A percentile compares a stretch with the other conserved stretches of the same genome.
phyloP scores from a whole-genome alignment of 140 eudicot species.

The Bidens hawaiensis region DNA sequence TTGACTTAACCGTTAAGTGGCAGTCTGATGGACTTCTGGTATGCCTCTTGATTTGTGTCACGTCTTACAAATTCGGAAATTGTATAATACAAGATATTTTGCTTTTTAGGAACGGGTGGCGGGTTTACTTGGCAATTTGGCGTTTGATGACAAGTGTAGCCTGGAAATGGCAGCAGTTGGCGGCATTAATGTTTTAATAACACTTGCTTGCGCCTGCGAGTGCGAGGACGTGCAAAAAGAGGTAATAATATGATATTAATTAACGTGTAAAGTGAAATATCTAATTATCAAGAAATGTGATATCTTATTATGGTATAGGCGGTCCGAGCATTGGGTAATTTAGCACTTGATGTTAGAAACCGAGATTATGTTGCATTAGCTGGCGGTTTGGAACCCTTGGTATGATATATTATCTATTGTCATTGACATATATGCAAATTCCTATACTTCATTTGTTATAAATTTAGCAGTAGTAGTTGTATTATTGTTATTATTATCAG shows the following conservation, averaged over 20 bases:
- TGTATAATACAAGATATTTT: not conserved
- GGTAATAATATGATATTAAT: conserved; percentile 65
- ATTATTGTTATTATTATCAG: no score
- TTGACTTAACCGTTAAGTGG: conserved; percentile 87
- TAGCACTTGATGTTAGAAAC: no score
- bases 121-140: conserved; percentile 93
- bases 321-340: no score
- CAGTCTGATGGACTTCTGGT: conserved; percentile 91
- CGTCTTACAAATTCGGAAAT: not conserved
- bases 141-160: conserved; percentile 94
- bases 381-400: no score
- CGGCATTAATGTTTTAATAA: conserved; percentile 89
- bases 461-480: not conserved
- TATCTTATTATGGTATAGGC: not conserved
- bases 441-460: no score
- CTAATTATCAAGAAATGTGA: not conserved
- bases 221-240: conserved; percentile 90
- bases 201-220: conserved; percentile 70
- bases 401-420: not conserved
- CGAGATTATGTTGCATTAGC: no score
- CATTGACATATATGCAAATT: not conserved
- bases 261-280: no score
- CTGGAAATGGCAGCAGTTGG: conserved; percentile 78
- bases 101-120: conserved; percentile 87
- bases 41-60: conserved; percentile 23